Evolutionary conservation across 2,329 filamentous ascomycete species (phyloP), one percentile per base, ranked within the genome.

Genomic region (Botrytis medusae): DNA sequence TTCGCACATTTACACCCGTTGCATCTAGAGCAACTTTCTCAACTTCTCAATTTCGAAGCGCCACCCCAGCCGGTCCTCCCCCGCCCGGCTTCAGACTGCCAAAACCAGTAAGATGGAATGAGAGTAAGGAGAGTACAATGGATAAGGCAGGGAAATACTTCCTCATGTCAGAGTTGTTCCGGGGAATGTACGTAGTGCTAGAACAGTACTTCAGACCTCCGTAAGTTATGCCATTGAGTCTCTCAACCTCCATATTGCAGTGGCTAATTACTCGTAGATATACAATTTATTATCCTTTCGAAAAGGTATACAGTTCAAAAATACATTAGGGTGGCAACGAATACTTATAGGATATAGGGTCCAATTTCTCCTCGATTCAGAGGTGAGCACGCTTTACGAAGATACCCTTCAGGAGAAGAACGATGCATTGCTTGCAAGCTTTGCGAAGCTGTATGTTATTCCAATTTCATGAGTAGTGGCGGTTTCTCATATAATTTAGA

Each of bases 381-480:
- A 84, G 96, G 96, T 83, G 96, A 99, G 85, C 96, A 99, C 86
- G 96, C 96, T 78, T 89, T 99, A 77, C 91, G 96, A 84, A 91
- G 96, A 81, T 99, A 99, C 84, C 96, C 96, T 44, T 97, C 95
- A 4, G 96, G 96, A 78, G 96, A 99, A 86, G 96, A 99, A 87
- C 93, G 96, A 79, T 99, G 96, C 87, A 99, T 99, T 84, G 96
- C 96, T 79, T 99, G 96, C 93, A 99, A 99, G 88, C 91, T 99
- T 74, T 99, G 96, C 86, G 96, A 99, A 86, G 96, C 96, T 79
- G 88, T 90, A 80, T 69, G 82, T 80, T 68, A n/a, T 37, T 59
- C 22, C 22, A 18, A 22, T 51, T 4, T 29, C 40, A 18, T 46
- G 37, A 18, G 16, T n/a, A 29, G 25, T 40, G 20, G 25, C 20